Conservation (phyloP, 306 rosid genomes). For the Malus sylvestris region DNA sequence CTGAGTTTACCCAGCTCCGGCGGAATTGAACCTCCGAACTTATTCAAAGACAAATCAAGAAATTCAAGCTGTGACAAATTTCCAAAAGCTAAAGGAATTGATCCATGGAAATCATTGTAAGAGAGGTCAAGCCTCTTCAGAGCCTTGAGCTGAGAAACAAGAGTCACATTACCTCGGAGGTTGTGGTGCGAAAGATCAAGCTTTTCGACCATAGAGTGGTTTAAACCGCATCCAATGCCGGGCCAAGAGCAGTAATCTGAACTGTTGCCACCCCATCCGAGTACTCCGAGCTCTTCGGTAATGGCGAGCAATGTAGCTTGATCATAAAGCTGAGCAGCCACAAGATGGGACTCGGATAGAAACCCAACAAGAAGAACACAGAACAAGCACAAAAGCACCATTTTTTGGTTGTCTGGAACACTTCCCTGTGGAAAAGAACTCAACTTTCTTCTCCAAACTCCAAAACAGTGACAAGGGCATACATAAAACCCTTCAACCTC, state of each 20-base stretch:
- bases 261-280: constrained; percentile 67
- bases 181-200: constrained; percentile 70
- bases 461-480: constrained; percentile 16
- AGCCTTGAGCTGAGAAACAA: constrained; percentile 74
- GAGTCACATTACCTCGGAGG: constrained; percentile 77
- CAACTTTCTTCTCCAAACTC: constrained; percentile 21
- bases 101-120: constrained; percentile 64
- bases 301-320: constrained; percentile 52
- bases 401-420: constrained; percentile 17
- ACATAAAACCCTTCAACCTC: constrained; percentile 9
- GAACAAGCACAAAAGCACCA: constrained; percentile 41
- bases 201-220: constrained; percentile 60
- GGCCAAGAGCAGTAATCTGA: constrained; percentile 81
- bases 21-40: constrained; percentile 79
- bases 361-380: constrained; percentile 47
- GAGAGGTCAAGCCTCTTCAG: constrained; percentile 87
- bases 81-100: constrained; percentile 62
- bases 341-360: constrained; percentile 34
- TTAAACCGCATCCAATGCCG: constrained; percentile 58
- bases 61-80: constrained; percentile 72
- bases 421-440: constrained; percentile 7
- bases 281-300: constrained; percentile 68
- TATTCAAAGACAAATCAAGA: constrained; percentile 78
- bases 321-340: constrained; percentile 57
- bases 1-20: constrained; percentile 57